Percentiles rank a stretch among this genome's conserved stretches.
These are phyloP conservation scores for Ceratocystis variospora DNA, from an alignment of 2,329 filamentous ascomycete species.

Conservation along the genomic window DNA sequence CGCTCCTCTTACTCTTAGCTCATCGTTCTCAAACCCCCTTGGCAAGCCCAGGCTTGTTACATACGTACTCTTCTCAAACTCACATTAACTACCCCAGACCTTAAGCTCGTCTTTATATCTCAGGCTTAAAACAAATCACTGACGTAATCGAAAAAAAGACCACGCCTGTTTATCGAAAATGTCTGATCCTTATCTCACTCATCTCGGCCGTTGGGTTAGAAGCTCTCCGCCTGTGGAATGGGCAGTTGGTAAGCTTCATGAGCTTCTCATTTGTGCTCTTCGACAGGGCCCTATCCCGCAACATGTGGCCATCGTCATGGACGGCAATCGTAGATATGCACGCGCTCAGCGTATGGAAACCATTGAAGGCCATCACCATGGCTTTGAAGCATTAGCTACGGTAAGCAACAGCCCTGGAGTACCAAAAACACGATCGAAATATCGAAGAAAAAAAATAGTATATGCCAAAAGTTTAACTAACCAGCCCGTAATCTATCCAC, in stretches of 20 bases:
- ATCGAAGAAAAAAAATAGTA: not conserved
- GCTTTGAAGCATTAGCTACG: constrained; percentile 80
- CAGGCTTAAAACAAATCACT: not conserved
- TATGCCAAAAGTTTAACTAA: not conserved
- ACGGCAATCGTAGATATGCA: constrained; percentile 90
- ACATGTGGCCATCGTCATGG: constrained; percentile 99
- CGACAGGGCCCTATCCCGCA: constrained; percentile 83
- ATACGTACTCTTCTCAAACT: not conserved
- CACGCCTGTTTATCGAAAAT: constrained; percentile 26
- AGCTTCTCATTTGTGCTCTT: constrained; percentile 75
- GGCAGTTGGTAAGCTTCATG: constrained; percentile 62
- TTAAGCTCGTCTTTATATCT: not conserved
- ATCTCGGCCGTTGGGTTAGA: constrained; percentile 53
- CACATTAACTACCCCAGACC: not conserved
- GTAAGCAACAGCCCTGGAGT: constrained; percentile 2
- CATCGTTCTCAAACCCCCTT: not conserved
- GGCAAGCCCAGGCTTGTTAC: not conserved
- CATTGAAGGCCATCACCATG: constrained; percentile 86
- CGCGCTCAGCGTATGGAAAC: constrained; percentile 86
- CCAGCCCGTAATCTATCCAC: not conserved
- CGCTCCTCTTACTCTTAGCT: not conserved
- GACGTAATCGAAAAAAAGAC: not conserved
- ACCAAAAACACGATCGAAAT: not conserved
- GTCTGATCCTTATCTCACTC: constrained; percentile 41
- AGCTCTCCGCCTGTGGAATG: constrained; percentile 87